A percentile compares a stretch with the other conserved stretches of the same genome.
These are phyloP conservation scores for Fusarium heterosporum DNA, from an alignment of 2,329 filamentous ascomycete genomes.

Conservation along the genomic window DNA sequence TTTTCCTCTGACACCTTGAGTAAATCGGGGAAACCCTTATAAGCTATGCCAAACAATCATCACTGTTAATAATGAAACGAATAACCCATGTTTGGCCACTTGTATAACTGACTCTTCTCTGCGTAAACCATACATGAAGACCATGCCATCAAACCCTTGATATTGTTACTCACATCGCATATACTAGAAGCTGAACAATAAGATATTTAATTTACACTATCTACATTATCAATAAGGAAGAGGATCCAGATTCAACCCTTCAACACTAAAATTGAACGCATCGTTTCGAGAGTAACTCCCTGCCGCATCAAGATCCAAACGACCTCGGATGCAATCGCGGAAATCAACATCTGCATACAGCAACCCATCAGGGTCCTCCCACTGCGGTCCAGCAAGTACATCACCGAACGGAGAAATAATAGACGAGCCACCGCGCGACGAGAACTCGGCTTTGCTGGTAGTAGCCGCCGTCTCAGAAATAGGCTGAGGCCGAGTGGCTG, in stretches of 20 bases:
- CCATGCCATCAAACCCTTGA: too few species aligned
- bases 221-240: constrained; percentile 60
- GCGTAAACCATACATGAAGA: too few species aligned
- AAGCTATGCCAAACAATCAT: too few species aligned
- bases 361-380: constrained; percentile 79
- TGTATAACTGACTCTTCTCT: too few species aligned
- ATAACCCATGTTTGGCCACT: too few species aligned
- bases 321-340: constrained; percentile 84
- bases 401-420: constrained; percentile 84
- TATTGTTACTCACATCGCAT: too few species aligned
- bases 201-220: too few species aligned
- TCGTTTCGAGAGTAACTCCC: constrained; percentile 86
- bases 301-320: constrained; percentile 84
- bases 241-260: constrained; percentile 68
- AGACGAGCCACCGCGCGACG: constrained; percentile 82
- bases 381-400: constrained; percentile 83
- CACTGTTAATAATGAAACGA: too few species aligned
- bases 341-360: constrained; percentile 83
- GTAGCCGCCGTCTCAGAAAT: neutral
- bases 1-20: too few species aligned
- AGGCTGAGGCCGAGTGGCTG: constrained; percentile 18
- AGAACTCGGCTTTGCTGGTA: constrained; percentile 57
- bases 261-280: constrained; percentile 70
- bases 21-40: too few species aligned
- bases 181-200: too few species aligned